Evolutionary conservation across 2,329 filamentous ascomycete genomes (phyloP).

Genomic region (Fusarium sp.): DNA sequence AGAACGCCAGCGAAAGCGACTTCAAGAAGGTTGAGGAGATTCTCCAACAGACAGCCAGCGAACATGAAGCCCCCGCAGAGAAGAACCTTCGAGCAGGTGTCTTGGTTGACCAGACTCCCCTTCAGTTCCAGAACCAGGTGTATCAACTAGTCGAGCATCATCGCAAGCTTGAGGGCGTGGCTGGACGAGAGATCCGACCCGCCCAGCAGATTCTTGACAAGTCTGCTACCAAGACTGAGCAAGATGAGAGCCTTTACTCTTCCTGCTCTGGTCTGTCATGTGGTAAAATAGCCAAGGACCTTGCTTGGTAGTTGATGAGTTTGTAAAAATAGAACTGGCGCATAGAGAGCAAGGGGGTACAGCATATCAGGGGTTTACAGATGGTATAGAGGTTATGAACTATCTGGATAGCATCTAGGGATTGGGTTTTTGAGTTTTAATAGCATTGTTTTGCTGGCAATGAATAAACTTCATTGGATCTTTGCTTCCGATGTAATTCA

Average conservation of each 20-base stretch:
- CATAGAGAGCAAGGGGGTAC: conserved; percentile 4
- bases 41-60: conserved; percentile 20
- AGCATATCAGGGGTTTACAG: conserved; percentile 1
- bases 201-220: conserved; percentile 36
- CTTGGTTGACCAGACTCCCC: conserved; percentile 20
- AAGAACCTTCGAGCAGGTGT: conserved; percentile 24
- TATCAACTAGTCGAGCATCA: conserved; percentile 36
- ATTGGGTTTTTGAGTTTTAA: background rate
- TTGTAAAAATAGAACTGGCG: conserved; percentile 27
- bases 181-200: conserved; percentile 32
- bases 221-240: conserved; percentile 28
- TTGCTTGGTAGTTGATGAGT: conserved; percentile 21
- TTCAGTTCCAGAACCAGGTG: conserved; percentile 37
- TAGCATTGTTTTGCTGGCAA: background rate
- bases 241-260: conserved; percentile 32
- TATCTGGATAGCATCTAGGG: background rate
- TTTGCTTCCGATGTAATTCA: no score
- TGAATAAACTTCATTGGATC: no score
- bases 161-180: conserved; percentile 28
- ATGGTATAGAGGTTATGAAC: background rate
- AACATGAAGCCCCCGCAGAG: conserved; percentile 25
- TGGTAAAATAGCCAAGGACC: conserved; percentile 30
- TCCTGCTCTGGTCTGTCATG: conserved; percentile 36
- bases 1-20: conserved; percentile 26
- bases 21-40: conserved; percentile 27